A percentile compares a stretch with the other conserved stretches of the same genome.
phyloP scores from a whole-genome alignment of 306 rosid genomes.

The Cicer cuneatum region DNA sequence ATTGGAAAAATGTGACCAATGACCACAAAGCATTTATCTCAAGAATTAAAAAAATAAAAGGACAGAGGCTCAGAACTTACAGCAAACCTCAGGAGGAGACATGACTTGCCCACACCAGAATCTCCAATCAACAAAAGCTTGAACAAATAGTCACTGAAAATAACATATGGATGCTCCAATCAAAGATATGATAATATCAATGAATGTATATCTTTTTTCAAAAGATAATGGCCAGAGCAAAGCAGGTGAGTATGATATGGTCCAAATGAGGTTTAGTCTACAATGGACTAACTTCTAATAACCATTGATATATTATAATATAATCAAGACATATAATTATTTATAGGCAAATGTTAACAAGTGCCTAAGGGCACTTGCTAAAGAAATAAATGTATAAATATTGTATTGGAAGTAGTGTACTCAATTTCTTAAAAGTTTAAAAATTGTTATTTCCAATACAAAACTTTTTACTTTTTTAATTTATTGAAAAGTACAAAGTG shows the following conservation, averaged over 20 bases:
- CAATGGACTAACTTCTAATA: not conserved
- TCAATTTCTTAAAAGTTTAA: too few species aligned
- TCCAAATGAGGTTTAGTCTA: not conserved
- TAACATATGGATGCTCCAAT: conserved; percentile 23
- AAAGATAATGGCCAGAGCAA: conserved; percentile 11
- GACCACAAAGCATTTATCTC: not conserved
- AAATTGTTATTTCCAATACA: too few species aligned
- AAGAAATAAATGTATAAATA: too few species aligned
- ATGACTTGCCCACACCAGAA: conserved; percentile 99
- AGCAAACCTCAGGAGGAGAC: conserved; percentile 98
- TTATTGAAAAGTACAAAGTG: too few species aligned
- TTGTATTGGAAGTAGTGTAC: too few species aligned
- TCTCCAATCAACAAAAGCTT: conserved; percentile 98
- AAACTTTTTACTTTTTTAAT: too few species aligned
- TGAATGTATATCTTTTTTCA: conserved; percentile 19
- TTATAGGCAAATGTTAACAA: not conserved
- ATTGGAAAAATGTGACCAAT: not conserved
- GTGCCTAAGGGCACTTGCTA: too few species aligned
- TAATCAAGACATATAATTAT: not conserved
- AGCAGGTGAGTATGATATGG: not conserved
- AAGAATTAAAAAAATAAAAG: conserved; percentile 9
- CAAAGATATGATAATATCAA: conserved; percentile 18
- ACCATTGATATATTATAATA: not conserved
- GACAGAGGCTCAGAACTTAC: conserved; percentile 61
- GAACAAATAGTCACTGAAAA: conserved; percentile 88